These are phyloP conservation scores for Blastomyces gilchristii DNA, from an alignment of 2,329 filamentous ascomycete species.

Conservation along the genomic window DNA sequence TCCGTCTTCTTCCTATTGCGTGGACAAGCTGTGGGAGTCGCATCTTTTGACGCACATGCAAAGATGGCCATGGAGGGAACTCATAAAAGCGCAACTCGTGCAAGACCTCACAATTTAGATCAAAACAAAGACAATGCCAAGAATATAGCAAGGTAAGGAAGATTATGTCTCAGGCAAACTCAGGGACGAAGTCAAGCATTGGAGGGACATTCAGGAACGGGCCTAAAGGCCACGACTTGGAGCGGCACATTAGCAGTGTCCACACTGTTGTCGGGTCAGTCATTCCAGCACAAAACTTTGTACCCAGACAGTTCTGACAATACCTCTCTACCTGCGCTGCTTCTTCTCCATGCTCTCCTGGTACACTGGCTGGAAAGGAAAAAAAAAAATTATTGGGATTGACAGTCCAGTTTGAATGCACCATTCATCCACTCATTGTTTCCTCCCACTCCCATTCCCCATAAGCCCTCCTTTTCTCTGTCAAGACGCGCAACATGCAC, in stretches of 20 bases:
- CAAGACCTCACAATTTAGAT: neutral
- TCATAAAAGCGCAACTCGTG: neutral
- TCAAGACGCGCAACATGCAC: neutral
- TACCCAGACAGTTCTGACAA: too few relatives aligned
- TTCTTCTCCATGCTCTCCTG: too few relatives aligned
- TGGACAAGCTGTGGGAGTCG: neutral
- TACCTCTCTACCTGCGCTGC: too few relatives aligned
- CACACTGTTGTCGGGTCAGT: neutral
- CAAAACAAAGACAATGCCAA: neutral
- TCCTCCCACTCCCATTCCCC: neutral
- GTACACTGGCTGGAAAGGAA: neutral
- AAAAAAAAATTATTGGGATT: neutral
- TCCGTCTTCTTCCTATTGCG: neutral
- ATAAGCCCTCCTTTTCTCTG: neutral
- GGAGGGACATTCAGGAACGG: neutral
- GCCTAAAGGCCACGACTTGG: too few relatives aligned
- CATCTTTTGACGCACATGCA: neutral
- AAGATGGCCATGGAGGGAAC: neutral
- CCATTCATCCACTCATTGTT: neutral
- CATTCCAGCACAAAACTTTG: neutral
- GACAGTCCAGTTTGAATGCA: neutral
- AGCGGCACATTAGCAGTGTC: too few relatives aligned
- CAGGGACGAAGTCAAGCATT: neutral
- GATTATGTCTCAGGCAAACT: neutral
- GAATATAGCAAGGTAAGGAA: neutral